A percentile compares a stretch with the other conserved stretches of the same genome.
These are phyloP conservation scores for Trypethelium eluteriae DNA, from an alignment of 495 filamentous ascomycete species.

Conservation along the genomic window DNA sequence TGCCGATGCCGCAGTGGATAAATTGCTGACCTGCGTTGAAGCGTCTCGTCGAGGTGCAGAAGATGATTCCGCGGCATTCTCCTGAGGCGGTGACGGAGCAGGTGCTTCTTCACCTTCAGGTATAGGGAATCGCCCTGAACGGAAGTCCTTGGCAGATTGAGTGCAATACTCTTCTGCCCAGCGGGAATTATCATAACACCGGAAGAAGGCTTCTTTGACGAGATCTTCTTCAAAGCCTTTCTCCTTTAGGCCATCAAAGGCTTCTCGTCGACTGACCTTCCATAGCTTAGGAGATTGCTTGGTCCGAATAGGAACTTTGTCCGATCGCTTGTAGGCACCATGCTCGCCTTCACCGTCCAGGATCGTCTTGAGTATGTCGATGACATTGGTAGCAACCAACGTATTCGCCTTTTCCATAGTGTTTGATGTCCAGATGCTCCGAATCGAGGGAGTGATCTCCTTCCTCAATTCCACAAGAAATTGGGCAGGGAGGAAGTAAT, in stretches of 20 bases:
- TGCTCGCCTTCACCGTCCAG: constrained; percentile 68
- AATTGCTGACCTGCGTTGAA: neutral
- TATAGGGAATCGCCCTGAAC: constrained; percentile 40
- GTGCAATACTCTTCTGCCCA: constrained; percentile 66
- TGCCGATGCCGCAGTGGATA: neutral
- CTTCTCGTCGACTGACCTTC: constrained; percentile 21
- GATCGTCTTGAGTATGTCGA: constrained; percentile 76
- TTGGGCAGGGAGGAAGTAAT: constrained; percentile 65
- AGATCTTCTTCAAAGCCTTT: constrained; percentile 52
- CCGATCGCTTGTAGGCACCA: constrained; percentile 53
- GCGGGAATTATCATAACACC: constrained; percentile 59
- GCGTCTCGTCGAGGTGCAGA: neutral
- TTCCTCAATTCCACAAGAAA: constrained; percentile 82
- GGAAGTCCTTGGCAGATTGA: constrained; percentile 7
- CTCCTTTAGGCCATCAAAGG: constrained; percentile 41
- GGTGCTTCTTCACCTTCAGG: constrained; percentile 46
- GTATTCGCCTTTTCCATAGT: constrained; percentile 71
- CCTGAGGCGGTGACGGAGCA: neutral
- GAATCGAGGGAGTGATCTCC: constrained; percentile 70
- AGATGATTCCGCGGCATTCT: neutral
- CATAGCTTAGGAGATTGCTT: constrained; percentile 20
- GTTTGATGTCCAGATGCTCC: constrained; percentile 72
- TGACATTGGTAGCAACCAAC: constrained; percentile 65
- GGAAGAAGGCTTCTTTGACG: constrained; percentile 70
- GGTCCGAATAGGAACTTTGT: constrained; percentile 41